These are phyloP conservation scores for Chrysanthemum makinoi DNA, from an alignment of 129 eudicot species.

Conservation along the genomic window DNA sequence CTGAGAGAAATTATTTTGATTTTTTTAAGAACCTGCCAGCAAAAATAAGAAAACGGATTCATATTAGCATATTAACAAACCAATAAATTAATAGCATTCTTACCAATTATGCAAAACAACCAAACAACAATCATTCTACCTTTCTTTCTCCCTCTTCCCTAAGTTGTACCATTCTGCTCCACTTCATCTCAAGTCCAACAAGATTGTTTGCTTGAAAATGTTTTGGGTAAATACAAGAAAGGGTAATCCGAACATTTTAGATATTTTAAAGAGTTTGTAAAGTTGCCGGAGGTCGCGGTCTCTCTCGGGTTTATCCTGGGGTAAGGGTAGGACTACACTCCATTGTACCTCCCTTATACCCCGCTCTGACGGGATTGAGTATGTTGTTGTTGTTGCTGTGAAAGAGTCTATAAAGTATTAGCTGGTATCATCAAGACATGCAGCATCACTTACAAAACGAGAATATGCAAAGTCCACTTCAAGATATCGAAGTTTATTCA, in stretches of 20 bases:
- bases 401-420: slow-evolving; percentile 4
- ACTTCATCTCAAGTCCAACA: background rate
- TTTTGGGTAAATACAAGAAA: background rate
- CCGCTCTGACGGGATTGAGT: no score
- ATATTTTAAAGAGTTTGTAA: background rate
- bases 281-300: background rate
- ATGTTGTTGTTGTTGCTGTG: no score
- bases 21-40: background rate
- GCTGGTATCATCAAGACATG: background rate
- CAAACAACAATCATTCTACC: slow-evolving; percentile 10
- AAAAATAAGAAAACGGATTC: background rate
- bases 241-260: background rate
- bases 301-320: no score
- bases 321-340: no score
- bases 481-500: slow-evolving; percentile 17
- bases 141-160: slow-evolving; percentile 3
- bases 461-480: background rate
- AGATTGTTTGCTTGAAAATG: slow-evolving; percentile 12
- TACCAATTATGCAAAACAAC: background rate
- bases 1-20: background rate
- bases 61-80: background rate
- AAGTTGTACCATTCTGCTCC: background rate
- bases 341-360: no score
- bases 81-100: background rate
- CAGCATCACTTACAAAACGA: background rate